phyloP scores from a whole-genome alignment of 2,329 filamentous ascomycete genomes.

The Geosmithia flava region DNA sequence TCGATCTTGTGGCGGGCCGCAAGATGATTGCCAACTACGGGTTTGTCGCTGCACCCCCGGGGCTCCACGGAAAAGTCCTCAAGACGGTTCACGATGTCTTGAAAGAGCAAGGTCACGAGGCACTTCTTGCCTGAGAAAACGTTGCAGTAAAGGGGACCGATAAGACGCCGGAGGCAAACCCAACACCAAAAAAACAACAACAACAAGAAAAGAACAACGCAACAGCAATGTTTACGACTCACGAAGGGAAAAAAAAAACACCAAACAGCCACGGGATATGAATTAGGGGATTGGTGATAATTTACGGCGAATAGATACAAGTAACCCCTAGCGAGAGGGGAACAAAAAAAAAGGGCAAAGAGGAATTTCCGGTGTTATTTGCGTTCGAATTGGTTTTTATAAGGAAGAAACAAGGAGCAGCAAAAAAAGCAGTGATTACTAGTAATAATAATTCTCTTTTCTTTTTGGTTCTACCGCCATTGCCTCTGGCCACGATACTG shows the following conservation, averaged over 20 bases:
- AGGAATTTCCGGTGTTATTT: too few species aligned
- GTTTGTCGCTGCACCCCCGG: constrained; percentile 38
- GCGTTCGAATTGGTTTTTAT: too few species aligned
- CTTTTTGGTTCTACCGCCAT: too few species aligned
- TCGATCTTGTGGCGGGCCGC: constrained; percentile 36
- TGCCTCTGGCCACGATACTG: too few species aligned
- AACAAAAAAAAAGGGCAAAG: too few species aligned
- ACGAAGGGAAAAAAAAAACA: background rate
- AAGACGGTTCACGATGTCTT: constrained; percentile 71
- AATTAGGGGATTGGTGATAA: too few species aligned
- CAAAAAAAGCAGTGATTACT: too few species aligned
- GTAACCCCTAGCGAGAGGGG: too few species aligned
- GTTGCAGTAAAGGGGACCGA: background rate
- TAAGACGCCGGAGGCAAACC: background rate
- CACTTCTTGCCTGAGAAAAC: background rate
- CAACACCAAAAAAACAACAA: background rate
- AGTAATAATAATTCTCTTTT: too few species aligned
- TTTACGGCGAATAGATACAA: too few species aligned
- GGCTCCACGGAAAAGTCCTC: constrained; percentile 30
- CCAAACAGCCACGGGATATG: background rate
- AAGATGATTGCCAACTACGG: constrained; percentile 38
- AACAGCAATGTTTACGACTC: background rate
- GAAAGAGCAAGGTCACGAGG: constrained; percentile 16
- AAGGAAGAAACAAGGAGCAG: too few species aligned
- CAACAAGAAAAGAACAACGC: background rate